Evolutionary conservation across 2,329 filamentous ascomycete species (phyloP).

Genomic region (Fusarium euwallaceae): DNA sequence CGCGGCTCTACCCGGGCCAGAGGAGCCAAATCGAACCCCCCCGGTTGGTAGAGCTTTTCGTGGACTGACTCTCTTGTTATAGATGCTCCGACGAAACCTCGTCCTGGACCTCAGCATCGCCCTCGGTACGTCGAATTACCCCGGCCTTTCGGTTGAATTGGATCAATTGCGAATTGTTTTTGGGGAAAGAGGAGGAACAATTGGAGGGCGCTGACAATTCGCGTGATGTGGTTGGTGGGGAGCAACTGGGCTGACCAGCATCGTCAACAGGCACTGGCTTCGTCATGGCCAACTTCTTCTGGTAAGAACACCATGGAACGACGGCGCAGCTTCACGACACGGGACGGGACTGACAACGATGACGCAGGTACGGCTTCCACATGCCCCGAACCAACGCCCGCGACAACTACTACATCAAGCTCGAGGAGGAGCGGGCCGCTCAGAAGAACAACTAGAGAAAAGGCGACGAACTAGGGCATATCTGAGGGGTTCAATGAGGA

Average conservation of each 20-base stretch:
- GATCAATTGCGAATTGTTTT: constrained; percentile 12
- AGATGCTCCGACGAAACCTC: constrained; percentile 73
- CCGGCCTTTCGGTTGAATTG: constrained; percentile 5
- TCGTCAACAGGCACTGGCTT: constrained; percentile 63
- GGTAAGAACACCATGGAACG: constrained; percentile 58
- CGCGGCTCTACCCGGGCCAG: constrained; percentile 25
- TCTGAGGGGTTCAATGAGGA: constrained; percentile 9
- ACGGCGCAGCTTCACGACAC: background rate
- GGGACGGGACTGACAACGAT: constrained; percentile 21
- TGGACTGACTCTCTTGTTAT: constrained; percentile 51
- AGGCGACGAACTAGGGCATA: constrained; percentile 1
- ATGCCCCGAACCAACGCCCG: constrained; percentile 70
- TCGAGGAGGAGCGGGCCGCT: constrained; percentile 68
- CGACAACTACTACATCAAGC: constrained; percentile 70
- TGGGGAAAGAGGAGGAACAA: constrained; percentile 22
- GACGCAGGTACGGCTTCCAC: constrained; percentile 71
- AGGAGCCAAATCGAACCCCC: constrained; percentile 25
- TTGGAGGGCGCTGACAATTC: constrained; percentile 41
- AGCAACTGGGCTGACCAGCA: constrained; percentile 51
- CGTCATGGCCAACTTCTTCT: constrained; percentile 68
- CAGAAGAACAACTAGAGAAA: constrained; percentile 49
- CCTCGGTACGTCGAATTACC: constrained; percentile 62
- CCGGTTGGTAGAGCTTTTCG: constrained; percentile 38
- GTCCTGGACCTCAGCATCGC: constrained; percentile 68
- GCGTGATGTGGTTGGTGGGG: constrained; percentile 43